A percentile compares a stretch with the other conserved stretches of the same genome.
Evolutionary conservation across 331 rosid species (phyloP).

Genomic region (Pyracantha coccinea): DNA sequence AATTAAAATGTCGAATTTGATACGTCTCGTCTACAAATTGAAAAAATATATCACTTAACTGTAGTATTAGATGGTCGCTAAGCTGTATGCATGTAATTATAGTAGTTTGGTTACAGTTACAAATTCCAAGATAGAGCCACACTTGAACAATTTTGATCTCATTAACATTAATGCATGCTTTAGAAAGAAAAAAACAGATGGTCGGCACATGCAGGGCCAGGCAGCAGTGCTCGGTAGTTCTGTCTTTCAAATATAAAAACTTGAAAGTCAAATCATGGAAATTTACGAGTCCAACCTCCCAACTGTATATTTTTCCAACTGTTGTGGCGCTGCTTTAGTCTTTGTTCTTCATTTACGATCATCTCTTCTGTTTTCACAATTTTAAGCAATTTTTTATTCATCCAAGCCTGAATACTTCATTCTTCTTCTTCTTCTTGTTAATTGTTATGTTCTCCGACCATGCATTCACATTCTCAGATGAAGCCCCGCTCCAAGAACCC

Average conservation of each 20-base stretch:
- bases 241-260: background rate
- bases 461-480: constrained; percentile 18
- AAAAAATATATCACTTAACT: no score
- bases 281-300: background rate
- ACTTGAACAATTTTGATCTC: no score
- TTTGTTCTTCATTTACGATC: background rate
- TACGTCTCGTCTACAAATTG: no score
- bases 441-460: background rate
- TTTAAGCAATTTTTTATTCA: background rate
- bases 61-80: no score
- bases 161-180: no score
- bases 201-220: no score
- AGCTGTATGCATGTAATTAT: no score
- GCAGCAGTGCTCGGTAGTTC: no score
- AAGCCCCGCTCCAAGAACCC: constrained; percentile 17
- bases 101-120: no score
- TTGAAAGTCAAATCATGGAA: background rate
- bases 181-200: no score
- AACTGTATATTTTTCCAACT: background rate
- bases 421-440: background rate
- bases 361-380: background rate
- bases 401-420: background rate
- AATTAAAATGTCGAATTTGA: no score
- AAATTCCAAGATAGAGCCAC: no score
- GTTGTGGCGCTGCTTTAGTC: background rate